Conservation (phyloP, 129 eudicot species). For the Pulicaria dysenterica region DNA sequence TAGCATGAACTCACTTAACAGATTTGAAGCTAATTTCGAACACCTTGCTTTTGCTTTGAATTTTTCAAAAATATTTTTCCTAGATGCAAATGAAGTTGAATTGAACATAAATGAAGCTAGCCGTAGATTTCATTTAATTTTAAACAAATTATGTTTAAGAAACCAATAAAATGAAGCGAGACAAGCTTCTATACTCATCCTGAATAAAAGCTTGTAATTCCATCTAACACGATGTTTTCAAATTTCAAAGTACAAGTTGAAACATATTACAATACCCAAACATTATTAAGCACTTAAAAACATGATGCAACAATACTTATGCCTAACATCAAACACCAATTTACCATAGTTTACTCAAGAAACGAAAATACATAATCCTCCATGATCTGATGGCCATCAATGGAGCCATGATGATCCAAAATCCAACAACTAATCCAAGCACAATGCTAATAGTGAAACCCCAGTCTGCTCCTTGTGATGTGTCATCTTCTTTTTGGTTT, state of each 20-base stretch:
- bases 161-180: too few species aligned
- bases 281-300: neutral
- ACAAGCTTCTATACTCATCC: neutral
- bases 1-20: too few species aligned
- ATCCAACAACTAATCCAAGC: neutral
- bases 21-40: too few species aligned
- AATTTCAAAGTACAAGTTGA: neutral
- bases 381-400: constrained; percentile 11
- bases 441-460: neutral
- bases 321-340: neutral
- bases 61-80: too few species aligned
- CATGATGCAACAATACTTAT: neutral
- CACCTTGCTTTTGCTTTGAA: too few species aligned
- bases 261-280: too few species aligned
- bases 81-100: too few species aligned
- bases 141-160: too few species aligned
- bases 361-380: constrained; percentile 9
- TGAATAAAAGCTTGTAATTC: neutral
- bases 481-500: neutral
- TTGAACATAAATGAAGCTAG: too few species aligned
- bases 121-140: too few species aligned
- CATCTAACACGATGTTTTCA: neutral
- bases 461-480: neutral
- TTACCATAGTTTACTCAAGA: neutral
- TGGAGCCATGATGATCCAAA: constrained; percentile 19